Conservation (phyloP, 2,329 filamentous ascomycete genomes). For the Septoria linicola region DNA sequence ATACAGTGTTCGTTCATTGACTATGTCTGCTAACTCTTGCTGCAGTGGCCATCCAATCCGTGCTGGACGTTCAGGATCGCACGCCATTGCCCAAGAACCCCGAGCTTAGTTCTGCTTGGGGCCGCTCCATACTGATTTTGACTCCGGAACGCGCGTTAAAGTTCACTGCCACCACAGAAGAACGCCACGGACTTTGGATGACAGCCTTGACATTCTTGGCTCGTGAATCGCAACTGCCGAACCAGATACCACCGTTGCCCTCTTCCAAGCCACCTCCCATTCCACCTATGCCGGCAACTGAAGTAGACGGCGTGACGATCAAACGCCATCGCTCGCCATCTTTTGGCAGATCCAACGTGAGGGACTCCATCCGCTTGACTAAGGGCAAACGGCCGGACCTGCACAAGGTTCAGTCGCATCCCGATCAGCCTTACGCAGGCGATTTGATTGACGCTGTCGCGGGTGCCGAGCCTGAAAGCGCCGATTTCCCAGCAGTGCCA, state of each 20-base stretch:
- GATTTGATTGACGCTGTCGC: constrained; percentile 5
- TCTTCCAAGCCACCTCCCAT: constrained; percentile 25
- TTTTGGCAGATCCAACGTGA: constrained; percentile 59
- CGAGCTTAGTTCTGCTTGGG: constrained; percentile 57
- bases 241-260: constrained; percentile 31
- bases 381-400: constrained; percentile 57
- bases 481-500: constrained; percentile 70
- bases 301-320: constrained; percentile 32
- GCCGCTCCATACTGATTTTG: constrained; percentile 90
- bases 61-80: constrained; percentile 94
- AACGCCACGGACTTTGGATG: constrained; percentile 92
- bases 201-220: constrained; percentile 93
- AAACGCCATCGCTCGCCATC: constrained; percentile 34
- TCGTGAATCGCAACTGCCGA: constrained; percentile 63
- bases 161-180: constrained; percentile 79
- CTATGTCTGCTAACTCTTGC: constrained; percentile 13
- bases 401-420: constrained; percentile 21
- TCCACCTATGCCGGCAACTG: constrained; percentile 30
- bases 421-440: constrained; percentile 17
- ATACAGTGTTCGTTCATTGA: constrained; percentile 6
- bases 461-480: constrained; percentile 52
- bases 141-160: constrained; percentile 93
- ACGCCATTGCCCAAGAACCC: constrained; percentile 72
- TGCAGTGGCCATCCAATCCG: constrained; percentile 89
- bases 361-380: constrained; percentile 85